Conservation (phyloP, 176 grass and related monocot species). For the Leersia perrieri region DNA sequence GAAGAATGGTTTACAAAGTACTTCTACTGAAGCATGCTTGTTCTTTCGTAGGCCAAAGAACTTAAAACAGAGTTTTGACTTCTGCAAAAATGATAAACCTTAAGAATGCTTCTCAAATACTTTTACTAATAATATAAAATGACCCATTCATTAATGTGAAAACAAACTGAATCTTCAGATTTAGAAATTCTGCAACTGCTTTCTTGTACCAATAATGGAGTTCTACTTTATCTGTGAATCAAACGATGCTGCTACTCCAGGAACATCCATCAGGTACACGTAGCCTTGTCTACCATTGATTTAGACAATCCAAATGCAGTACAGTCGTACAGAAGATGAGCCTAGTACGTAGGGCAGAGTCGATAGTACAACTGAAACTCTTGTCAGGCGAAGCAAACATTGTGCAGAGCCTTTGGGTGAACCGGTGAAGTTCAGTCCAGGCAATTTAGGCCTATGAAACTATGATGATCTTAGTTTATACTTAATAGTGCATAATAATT, state of each 20-base stretch:
- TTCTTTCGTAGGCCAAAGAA: not conserved
- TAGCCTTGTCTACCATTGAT: not conserved
- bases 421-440: not conserved
- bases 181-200: not conserved
- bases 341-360: not conserved
- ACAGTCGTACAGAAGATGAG: conserved; percentile 1
- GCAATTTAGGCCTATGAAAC: not conserved
- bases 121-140: not conserved
- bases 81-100: not conserved
- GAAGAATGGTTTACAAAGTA: not conserved
- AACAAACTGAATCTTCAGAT: not conserved
- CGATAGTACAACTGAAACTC: not conserved
- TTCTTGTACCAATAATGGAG: not conserved
- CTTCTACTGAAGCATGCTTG: not conserved
- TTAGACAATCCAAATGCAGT: not conserved
- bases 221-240: not conserved
- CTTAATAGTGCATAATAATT: not conserved
- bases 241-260: not conserved
- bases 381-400: not conserved
- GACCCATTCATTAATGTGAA: not conserved
- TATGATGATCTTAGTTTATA: not conserved
- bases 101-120: too few species aligned
- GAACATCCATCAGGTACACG: not conserved
- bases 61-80: not conserved
- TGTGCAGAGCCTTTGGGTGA: too few species aligned